Evolutionary conservation across 352 stramenopile species (phyloP).

Genomic region (Phytophthora sp.): DNA sequence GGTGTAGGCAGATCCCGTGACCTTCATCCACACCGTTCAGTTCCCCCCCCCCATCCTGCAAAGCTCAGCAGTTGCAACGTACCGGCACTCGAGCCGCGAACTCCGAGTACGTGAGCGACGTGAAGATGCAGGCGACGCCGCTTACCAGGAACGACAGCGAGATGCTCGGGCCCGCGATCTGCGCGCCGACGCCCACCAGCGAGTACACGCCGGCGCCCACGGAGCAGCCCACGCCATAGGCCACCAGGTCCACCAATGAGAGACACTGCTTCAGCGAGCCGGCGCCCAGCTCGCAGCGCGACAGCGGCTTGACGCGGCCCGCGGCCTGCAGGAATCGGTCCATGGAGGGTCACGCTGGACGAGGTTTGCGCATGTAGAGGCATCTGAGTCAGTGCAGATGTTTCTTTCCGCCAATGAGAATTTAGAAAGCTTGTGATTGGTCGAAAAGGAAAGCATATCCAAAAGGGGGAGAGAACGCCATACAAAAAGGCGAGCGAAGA

Average conservation of each 20-base stretch:
- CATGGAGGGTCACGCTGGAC: slow-evolving; percentile 32
- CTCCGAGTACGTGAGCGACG: slow-evolving; percentile 91
- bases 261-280: slow-evolving; percentile 68
- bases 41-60: neutral
- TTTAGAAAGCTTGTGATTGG: slow-evolving; percentile 1
- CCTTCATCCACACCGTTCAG: slow-evolving; percentile 39
- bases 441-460: slow-evolving; percentile 20
- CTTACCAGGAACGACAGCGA: slow-evolving; percentile 92
- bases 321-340: slow-evolving; percentile 61
- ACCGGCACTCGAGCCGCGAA: slow-evolving; percentile 87
- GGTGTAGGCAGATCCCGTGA: slow-evolving; percentile 90
- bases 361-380: no score
- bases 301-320: slow-evolving; percentile 73
- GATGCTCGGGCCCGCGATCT: slow-evolving; percentile 87
- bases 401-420: slow-evolving; percentile 26
- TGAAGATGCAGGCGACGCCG: slow-evolving; percentile 90
- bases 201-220: slow-evolving; percentile 94
- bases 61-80: slow-evolving; percentile 12
- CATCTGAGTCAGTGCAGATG: no score
- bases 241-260: slow-evolving; percentile 78
- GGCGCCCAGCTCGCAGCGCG: slow-evolving; percentile 46
- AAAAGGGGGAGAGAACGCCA: slow-evolving; percentile 22
- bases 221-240: slow-evolving; percentile 91
- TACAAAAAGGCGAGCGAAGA: slow-evolving; percentile 27
- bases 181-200: slow-evolving; percentile 84